phyloP scores from a whole-genome alignment of 495 filamentous ascomycete genomes.

The Penicillium verhagenii region DNA sequence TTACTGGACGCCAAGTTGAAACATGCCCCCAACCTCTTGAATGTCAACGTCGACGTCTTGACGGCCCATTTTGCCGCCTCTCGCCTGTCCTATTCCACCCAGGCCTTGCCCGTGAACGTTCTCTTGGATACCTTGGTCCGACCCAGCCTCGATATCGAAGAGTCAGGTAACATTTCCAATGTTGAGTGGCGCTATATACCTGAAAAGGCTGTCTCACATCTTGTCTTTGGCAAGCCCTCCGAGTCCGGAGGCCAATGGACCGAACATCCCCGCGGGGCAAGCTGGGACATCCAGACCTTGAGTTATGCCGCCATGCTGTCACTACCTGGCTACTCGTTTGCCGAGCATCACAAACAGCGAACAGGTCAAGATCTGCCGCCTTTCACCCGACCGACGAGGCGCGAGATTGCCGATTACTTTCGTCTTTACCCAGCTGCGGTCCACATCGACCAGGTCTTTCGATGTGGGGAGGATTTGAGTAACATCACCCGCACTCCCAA shows the following conservation, averaged over 20 bases:
- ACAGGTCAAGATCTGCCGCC: slow-evolving; percentile 47
- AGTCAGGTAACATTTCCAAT: slow-evolving; percentile 47
- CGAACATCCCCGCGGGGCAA: slow-evolving; percentile 53
- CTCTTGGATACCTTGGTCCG: slow-evolving; percentile 63
- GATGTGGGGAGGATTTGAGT: slow-evolving; percentile 40
- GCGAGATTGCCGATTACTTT: slow-evolving; percentile 60
- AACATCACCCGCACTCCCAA: slow-evolving; percentile 43
- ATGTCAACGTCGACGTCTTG: slow-evolving; percentile 46
- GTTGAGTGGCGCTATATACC: slow-evolving; percentile 56
- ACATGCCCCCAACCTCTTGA: slow-evolving; percentile 40
- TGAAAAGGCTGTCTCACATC: slow-evolving; percentile 53
- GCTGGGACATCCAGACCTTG: slow-evolving; percentile 57
- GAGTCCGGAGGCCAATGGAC: slow-evolving; percentile 64
- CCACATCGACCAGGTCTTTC: slow-evolving; percentile 52
- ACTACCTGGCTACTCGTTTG: slow-evolving; percentile 61
- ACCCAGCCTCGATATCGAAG: slow-evolving; percentile 62
- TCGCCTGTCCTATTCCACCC: slow-evolving; percentile 60
- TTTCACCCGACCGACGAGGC: slow-evolving; percentile 57
- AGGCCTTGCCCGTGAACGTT: slow-evolving; percentile 64
- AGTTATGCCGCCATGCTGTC: slow-evolving; percentile 69
- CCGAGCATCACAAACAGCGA: slow-evolving; percentile 47
- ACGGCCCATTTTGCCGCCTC: slow-evolving; percentile 64
- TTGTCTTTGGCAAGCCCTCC: slow-evolving; percentile 55
- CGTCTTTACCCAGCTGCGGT: slow-evolving; percentile 54
- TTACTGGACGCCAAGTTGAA: slow-evolving; percentile 57